Conservation (phyloP, 495 filamentous ascomycete species). For the Lentithecium fluviatile region DNA sequence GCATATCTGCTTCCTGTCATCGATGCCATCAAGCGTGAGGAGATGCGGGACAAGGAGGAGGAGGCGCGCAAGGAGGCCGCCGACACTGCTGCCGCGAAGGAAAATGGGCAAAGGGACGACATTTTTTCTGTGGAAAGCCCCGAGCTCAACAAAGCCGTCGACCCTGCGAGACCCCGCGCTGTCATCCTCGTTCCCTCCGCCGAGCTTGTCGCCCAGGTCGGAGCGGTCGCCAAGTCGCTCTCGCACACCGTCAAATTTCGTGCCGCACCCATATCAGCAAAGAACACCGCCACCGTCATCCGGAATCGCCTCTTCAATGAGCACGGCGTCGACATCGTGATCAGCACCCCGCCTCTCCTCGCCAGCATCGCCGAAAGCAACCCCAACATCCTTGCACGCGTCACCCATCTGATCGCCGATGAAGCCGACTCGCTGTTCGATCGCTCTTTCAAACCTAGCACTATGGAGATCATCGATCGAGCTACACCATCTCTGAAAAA, state of each 20-base stretch:
- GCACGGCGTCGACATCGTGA: conserved; percentile 77
- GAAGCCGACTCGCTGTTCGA: conserved; percentile 96
- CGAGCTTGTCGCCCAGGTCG: conserved; percentile 89
- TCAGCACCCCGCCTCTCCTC: conserved; percentile 86
- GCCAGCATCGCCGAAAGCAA: conserved; percentile 79
- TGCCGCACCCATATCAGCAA: conserved; percentile 74
- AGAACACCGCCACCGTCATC: conserved; percentile 73
- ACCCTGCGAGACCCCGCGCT: conserved; percentile 74
- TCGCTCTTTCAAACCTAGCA: conserved; percentile 81
- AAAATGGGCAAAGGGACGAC: conserved; percentile 49
- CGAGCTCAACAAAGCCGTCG: conserved; percentile 59
- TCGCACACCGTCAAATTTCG: conserved; percentile 82
- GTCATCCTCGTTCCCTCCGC: conserved; percentile 91
- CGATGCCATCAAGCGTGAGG: conserved; percentile 77
- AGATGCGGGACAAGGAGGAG: conserved; percentile 58
- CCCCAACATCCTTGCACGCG: conserved; percentile 83
- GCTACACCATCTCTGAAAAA: conserved; percentile 74
- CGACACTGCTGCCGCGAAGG: conserved; percentile 52
- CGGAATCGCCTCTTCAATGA: conserved; percentile 79
- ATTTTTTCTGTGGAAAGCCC: conserved; percentile 57
- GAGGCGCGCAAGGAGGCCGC: conserved; percentile 46
- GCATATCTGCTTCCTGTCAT: conserved; percentile 82
- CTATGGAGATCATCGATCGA: conserved; percentile 75
- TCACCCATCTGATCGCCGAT: conserved; percentile 83
- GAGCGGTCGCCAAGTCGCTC: conserved; percentile 70